Percentiles rank a stretch among this genome's conserved stretches.
These are phyloP conservation scores for Cicer arietinum DNA, from an alignment of 306 rosid species.

Conservation along the genomic window DNA sequence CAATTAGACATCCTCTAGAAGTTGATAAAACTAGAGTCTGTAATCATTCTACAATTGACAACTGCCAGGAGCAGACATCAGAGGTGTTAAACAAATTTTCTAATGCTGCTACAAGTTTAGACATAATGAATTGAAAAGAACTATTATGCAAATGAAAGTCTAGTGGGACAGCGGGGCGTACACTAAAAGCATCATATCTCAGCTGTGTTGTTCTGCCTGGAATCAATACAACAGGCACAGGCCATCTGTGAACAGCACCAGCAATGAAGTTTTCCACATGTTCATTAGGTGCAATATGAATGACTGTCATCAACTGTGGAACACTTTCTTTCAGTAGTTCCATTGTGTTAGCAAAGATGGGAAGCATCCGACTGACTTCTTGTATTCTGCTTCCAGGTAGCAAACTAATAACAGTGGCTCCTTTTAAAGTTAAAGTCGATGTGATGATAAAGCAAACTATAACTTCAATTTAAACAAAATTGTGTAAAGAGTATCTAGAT, in stretches of 20 bases:
- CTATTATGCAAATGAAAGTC: slow-evolving; percentile 8
- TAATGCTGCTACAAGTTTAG: neutral
- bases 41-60: slow-evolving; percentile 15
- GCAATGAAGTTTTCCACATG: slow-evolving; percentile 64
- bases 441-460: slow-evolving; percentile 37
- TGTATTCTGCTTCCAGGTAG: slow-evolving; percentile 99
- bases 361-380: slow-evolving; percentile 86
- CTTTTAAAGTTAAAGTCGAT: slow-evolving; percentile 54
- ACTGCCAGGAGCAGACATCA: slow-evolving; percentile 2
- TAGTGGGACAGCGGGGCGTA: slow-evolving; percentile 47
- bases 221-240: slow-evolving; percentile 66
- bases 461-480: slow-evolving; percentile 37
- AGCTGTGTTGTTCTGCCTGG: slow-evolving; percentile 67
- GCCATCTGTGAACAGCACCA: slow-evolving; percentile 65
- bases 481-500: slow-evolving; percentile 12
- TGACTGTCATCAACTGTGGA: slow-evolving; percentile 64
- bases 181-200: slow-evolving; percentile 89
- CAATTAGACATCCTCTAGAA: neutral
- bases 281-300: slow-evolving; percentile 81
- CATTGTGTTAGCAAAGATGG: slow-evolving; percentile 67
- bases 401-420: slow-evolving; percentile 76
- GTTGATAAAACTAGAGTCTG: slow-evolving; percentile 23
- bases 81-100: slow-evolving; percentile 9
- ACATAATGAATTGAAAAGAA: neutral
- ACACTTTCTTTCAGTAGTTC: slow-evolving; percentile 55